These are phyloP conservation scores for Jasminum sambac DNA, from an alignment of 257 asterid species.

Conservation along the genomic window DNA sequence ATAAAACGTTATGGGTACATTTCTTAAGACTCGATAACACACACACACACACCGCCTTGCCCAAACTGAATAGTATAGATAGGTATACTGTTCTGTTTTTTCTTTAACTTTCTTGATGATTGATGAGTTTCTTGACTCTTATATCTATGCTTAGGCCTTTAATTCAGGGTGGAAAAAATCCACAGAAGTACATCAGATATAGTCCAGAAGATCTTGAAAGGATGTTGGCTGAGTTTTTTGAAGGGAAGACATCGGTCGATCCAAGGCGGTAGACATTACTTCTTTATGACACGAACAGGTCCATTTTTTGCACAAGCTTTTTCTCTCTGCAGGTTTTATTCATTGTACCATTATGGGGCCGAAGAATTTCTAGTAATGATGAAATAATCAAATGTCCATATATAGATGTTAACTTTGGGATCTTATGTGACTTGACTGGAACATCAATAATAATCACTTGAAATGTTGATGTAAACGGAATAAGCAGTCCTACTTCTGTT, in stretches of 20 bases:
- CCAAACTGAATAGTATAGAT: not conserved
- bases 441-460: not conserved
- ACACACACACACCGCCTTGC: too few relatives aligned
- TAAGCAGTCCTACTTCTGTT: not conserved
- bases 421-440: not conserved
- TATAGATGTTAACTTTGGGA: not conserved
- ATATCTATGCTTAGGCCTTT: slow-evolving; percentile 54
- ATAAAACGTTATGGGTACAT: slow-evolving; percentile 75
- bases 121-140: slow-evolving; percentile 3
- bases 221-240: slow-evolving; percentile 94
- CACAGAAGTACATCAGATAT: slow-evolving; percentile 75
- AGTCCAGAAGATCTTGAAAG: slow-evolving; percentile 89
- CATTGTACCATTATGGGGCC: not conserved
- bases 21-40: slow-evolving; percentile 5
- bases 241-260: slow-evolving; percentile 88
- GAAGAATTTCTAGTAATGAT: not conserved
- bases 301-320: not conserved
- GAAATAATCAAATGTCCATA: not conserved
- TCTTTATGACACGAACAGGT: not conserved
- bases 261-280: slow-evolving; percentile 46
- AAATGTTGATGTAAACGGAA: not conserved
- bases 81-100: not conserved
- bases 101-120: not conserved
- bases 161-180: slow-evolving; percentile 84
- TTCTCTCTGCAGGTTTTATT: not conserved